Evolutionary conservation across 2,329 filamentous ascomycete species (phyloP), one percentile per base, ranked within the genome.

Genomic region (Beauveria sp.): DNA sequence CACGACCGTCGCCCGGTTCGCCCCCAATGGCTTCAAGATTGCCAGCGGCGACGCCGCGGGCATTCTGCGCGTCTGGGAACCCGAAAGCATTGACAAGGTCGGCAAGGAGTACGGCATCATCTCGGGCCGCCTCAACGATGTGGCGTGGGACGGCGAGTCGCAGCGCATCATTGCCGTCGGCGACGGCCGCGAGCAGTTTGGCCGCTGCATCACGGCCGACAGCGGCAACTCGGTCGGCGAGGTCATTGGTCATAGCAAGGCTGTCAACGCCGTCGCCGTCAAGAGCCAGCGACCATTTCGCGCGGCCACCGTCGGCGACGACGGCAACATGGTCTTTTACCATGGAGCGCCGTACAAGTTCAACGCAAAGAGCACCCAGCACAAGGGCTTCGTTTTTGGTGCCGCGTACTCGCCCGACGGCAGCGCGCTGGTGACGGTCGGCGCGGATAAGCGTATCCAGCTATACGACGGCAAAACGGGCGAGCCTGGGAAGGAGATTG

Each of bases 301-400:
- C 64, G 95, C 95, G 7, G 92, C 91, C 14, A 97, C 95, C 1
- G 95, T 90, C 16, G 91, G 90, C 60, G 93, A 98, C 71, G 95
- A 98, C 74, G 90, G 87, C 71, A 90, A 87, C 71, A 80, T 96
- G 74, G 92, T 93, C 69, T 98, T 98, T 75, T 89, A 96, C 72
- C 90, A 97, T 70, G 93, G 95, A 6, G 90, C 90, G 0, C 95
- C 95, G 0, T 99, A 97, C 82, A 97, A 96, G 74, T 98, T 96
- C 80, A 90, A 92, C 71, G 88, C 83, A n/a, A 93, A 92, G 74
- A 81, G 88, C 53, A 81, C 87, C 64, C 82, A 91, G 70, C 95
- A 99, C 75, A 89, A 88, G 70, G 91, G 93, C 64, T 98, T 96
- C 73, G 87, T 98, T 20, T 90, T 93, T 69, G 92, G 89, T 31